These are phyloP conservation scores for Colletotrichum tofieldiae DNA, from an alignment of 2,329 filamentous ascomycete species.

Conservation along the genomic window DNA sequence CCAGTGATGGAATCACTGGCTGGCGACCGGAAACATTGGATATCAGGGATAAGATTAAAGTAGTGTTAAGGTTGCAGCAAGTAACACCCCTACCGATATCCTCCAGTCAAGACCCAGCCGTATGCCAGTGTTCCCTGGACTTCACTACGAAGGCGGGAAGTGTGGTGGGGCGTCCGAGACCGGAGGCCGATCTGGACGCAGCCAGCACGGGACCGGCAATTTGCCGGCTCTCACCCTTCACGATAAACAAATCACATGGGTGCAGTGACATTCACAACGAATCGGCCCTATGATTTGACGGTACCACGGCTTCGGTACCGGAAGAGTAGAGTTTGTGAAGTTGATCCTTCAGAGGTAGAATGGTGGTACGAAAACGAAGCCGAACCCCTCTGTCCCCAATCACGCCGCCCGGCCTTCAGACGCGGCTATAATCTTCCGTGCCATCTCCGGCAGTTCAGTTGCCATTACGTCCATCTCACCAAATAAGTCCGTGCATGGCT, in stretches of 20 bases:
- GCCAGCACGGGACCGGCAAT: constrained; percentile 31
- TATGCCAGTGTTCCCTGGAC: neutral
- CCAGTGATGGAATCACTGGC: too few relatives aligned
- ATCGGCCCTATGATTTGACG: neutral
- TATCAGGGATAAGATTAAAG: too few relatives aligned
- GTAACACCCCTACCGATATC: constrained; percentile 5
- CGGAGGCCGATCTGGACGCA: constrained; percentile 27
- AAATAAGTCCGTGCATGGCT: constrained; percentile 66
- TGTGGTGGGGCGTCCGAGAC: constrained; percentile 27
- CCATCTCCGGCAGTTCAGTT: constrained; percentile 64
- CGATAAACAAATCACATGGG: constrained; percentile 13
- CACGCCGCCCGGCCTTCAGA: constrained; percentile 33
- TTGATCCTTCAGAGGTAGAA: neutral
- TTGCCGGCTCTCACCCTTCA: constrained; percentile 16
- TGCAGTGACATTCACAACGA: neutral
- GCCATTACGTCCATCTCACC: constrained; percentile 67
- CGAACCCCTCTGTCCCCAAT: neutral
- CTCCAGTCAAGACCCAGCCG: neutral
- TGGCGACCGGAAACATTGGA: neutral
- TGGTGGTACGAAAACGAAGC: neutral
- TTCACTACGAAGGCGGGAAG: neutral
- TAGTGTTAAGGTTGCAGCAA: neutral
- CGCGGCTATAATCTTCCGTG: constrained; percentile 54
- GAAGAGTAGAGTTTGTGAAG: neutral
- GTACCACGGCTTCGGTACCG: neutral